These are phyloP conservation scores for Eucalyptus dawsonii DNA, from an alignment of 345 rosid genomes.

Conservation along the genomic window DNA sequence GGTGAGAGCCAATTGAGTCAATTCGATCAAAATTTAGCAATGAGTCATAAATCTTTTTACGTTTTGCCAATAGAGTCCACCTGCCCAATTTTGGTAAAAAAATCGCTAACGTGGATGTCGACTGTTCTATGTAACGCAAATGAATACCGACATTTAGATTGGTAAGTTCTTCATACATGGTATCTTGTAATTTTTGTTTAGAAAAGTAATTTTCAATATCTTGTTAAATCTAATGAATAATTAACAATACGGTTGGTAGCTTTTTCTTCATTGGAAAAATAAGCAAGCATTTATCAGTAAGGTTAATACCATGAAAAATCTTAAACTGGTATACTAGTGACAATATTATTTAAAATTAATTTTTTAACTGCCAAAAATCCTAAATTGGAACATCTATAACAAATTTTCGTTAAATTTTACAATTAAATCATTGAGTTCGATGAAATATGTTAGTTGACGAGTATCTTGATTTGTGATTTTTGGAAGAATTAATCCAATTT, in stretches of 20 bases:
- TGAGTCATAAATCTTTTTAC: fast-evolving
- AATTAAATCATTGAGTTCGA: too few relatives aligned
- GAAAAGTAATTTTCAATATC: neutral
- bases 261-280: neutral
- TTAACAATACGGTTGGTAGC: fast-evolving
- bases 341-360: too few relatives aligned
- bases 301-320: too few relatives aligned
- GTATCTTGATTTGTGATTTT: fast-evolving
- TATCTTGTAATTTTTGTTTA: neutral
- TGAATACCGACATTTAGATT: fast-evolving
- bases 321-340: fast-evolving
- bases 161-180: too few relatives aligned
- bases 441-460: too few relatives aligned
- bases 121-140: too few relatives aligned
- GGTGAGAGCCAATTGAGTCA: fast-evolving
- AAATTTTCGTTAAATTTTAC: too few relatives aligned
- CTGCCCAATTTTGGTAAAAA: too few relatives aligned
- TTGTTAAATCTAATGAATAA: neutral
- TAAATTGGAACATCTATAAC: fast-evolving
- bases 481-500: fast-evolving
- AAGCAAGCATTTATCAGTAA: neutral
- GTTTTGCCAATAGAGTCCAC: too few relatives aligned
- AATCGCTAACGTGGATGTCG: fast-evolving
- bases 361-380: fast-evolving
- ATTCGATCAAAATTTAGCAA: too few relatives aligned